Percentiles rank a stretch among this genome's conserved stretches.
Conservation (phyloP, 2,329 filamentous ascomycete species). For the Penicillium glabrum region DNA sequence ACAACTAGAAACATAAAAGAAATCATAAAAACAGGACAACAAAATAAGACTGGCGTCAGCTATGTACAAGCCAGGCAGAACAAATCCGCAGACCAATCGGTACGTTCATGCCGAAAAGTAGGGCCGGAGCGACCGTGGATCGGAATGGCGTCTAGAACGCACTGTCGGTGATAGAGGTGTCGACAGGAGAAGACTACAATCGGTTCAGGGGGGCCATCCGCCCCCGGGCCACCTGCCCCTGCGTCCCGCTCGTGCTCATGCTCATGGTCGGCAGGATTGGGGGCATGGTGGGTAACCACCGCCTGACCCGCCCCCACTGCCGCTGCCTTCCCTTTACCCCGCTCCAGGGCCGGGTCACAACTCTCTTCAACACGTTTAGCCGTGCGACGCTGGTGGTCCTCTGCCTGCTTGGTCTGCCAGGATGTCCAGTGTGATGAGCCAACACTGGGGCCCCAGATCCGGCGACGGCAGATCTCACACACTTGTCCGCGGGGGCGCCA, state of each 20-base stretch:
- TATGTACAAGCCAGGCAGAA: conserved; percentile 42
- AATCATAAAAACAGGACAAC: not conserved
- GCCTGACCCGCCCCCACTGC: conserved; percentile 23
- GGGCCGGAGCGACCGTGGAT: conserved; percentile 11
- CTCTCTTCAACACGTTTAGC: conserved; percentile 29
- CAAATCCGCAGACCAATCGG: conserved; percentile 30
- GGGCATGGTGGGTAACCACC: conserved; percentile 8
- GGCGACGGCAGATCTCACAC: conserved; percentile 79
- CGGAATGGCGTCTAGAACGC: conserved; percentile 35
- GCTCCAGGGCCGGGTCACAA: conserved; percentile 26
- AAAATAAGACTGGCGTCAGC: not conserved
- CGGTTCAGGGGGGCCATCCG: conserved; percentile 19
- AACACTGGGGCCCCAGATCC: conserved; percentile 87
- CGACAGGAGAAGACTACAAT: conserved; percentile 50
- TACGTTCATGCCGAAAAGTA: conserved; percentile 19
- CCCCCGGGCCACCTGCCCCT: not conserved
- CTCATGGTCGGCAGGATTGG: not conserved
- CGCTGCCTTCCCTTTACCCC: conserved; percentile 42
- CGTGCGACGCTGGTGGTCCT: conserved; percentile 31
- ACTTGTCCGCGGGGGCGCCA: conserved; percentile 86
- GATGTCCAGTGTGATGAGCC: conserved; percentile 74
- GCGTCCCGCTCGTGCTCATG: conserved; percentile 2
- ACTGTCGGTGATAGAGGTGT: conserved; percentile 50
- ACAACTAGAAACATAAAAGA: conserved; percentile 1
- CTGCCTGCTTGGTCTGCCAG: conserved; percentile 65